Base-by-base conservation (phyloP, 768 basidiomycete species). In the Podaxis sp. region DNA sequence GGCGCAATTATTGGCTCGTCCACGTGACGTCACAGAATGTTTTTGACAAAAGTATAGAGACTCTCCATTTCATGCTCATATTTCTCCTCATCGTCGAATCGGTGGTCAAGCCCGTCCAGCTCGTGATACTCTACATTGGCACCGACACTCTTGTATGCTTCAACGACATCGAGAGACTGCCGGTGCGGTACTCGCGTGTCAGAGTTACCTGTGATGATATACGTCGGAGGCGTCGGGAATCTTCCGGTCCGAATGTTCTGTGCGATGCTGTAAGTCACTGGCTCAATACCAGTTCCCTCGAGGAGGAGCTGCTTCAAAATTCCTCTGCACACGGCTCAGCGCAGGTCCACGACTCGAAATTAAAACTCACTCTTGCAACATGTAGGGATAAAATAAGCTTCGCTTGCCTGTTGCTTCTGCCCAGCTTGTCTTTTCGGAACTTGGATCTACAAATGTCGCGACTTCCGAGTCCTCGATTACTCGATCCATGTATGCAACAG, bases 361-460 rank as follows among this genome's bases (percentile, higher is more conserved):
- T n/a, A 17, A 13, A 2, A 67, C 76, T 51, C 53, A 77, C 76
- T 77, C 77, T 67, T 79, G 78, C 11, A 79, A 68, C 77, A 78
- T 79, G 62, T 76, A 79, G 55, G 65, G 64, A 61, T 79, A 79
- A 55, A 77, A 76, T 17, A 78, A 68, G 26, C 70, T 58, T 30
- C 78, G 64, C 40, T 61, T 63, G 26, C 69, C 72, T 15, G 76
- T 73, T 36, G 65, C 12, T 0, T 69, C 64, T 0, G 72, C 68
- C 46, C 57, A 72, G 2, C 68, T 64, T 9, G 69, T 68, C 64
- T 74, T 74, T 36, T 61, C 54, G 3, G 65, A 67, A 1, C 66
- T 49, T 0, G 76, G 74, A 59, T 78, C 67, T 13, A 76, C 40
- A 52, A 74, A 79, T 4, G 70, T 52, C 15, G 66, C 71, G 7